A percentile compares a stretch with the other conserved stretches of the same genome.
Conservation (phyloP, 768 basidiomycete genomes). For the Boletus sensibilis region DNA sequence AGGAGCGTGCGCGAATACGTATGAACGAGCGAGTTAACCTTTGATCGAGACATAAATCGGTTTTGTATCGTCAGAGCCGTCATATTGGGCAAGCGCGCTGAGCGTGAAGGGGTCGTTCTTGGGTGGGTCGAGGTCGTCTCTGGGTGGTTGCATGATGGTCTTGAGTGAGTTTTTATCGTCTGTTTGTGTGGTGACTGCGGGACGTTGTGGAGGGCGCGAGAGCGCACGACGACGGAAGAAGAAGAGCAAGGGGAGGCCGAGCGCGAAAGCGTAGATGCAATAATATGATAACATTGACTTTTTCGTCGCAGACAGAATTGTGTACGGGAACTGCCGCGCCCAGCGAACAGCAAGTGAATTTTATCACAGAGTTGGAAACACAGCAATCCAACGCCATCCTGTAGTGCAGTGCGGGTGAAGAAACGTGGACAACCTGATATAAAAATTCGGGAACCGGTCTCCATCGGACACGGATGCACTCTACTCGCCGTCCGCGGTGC, state of each 20-base stretch:
- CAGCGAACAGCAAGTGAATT: not conserved
- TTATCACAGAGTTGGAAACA: no score
- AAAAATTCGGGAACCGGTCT: not conserved
- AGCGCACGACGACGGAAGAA: constrained; percentile 17
- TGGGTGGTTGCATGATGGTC: constrained; percentile 70
- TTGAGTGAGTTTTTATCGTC: constrained; percentile 39
- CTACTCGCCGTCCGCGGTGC: not conserved
- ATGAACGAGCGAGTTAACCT: constrained; percentile 51
- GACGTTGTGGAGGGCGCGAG: constrained; percentile 4
- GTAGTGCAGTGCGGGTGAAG: no score
- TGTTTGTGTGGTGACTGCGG: constrained; percentile 13
- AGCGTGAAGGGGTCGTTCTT: constrained; percentile 77
- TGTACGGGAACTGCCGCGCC: constrained; percentile 16
- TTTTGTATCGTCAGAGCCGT: constrained; percentile 61
- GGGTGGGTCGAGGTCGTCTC: constrained; percentile 61
- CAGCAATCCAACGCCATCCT: no score
- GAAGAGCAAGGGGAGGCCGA: constrained; percentile 33
- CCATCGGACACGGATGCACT: not conserved
- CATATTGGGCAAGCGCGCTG: constrained; percentile 63
- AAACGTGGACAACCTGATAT: no score
- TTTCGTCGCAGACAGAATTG: constrained; percentile 3
- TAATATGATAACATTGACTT: constrained; percentile 13
- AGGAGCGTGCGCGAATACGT: not conserved
- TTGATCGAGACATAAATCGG: constrained; percentile 95
- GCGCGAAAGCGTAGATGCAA: constrained; percentile 32